A percentile compares a stretch with the other conserved stretches of the same genome.
Evolutionary conservation across 108 stramenopile species (phyloP).

Genomic region (Skeletonema grethae): DNA sequence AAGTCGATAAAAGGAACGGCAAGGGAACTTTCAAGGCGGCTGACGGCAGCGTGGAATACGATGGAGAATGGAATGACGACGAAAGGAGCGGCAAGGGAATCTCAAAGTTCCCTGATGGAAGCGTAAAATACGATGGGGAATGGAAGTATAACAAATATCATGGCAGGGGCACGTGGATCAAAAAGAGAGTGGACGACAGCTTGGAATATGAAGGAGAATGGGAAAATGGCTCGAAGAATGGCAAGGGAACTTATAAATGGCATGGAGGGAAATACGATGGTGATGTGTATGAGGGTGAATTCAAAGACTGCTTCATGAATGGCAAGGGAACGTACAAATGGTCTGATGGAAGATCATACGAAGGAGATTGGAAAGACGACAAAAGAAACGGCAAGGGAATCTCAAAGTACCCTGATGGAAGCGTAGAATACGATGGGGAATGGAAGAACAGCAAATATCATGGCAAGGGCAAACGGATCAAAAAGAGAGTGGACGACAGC

Average conservation of each 20-base stretch:
- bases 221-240: no score
- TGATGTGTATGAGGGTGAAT: no score
- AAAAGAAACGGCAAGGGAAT: slow-evolving; percentile 44
- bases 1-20: slow-evolving; percentile 36
- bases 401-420: slow-evolving; percentile 42
- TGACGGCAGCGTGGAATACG: slow-evolving; percentile 48
- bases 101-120: not conserved
- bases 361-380: slow-evolving; percentile 50
- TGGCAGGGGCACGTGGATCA: no score
- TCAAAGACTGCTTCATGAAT: no score
- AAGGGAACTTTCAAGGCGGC: slow-evolving; percentile 39
- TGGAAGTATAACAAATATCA: slow-evolving; percentile 18
- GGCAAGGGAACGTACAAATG: no score
- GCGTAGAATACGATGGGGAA: slow-evolving; percentile 50
- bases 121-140: not conserved
- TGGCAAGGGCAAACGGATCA: no score
- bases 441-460: slow-evolving; percentile 19
- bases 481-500: no score
- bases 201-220: no score
- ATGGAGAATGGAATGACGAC: slow-evolving; percentile 51
- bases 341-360: slow-evolving; percentile 6
- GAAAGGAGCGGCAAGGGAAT: slow-evolving; percentile 34
- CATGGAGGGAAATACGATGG: no score
- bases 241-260: no score
- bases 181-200: no score